Evolutionary conservation across 228 moss, liverwort and hornwort species (phyloP).

Genomic region (Sphagnum magellanicum): DNA sequence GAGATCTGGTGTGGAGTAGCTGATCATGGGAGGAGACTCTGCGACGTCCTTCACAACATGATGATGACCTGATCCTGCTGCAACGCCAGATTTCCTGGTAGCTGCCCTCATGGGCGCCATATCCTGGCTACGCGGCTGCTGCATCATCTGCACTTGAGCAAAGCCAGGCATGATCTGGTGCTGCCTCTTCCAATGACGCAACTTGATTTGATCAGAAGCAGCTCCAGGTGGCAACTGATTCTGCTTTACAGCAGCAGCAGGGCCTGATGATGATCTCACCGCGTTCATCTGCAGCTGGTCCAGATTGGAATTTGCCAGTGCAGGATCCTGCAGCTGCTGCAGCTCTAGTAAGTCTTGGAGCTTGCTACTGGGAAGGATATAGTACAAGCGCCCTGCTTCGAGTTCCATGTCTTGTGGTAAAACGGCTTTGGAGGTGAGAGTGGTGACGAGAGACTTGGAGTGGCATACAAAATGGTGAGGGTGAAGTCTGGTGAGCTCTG

Average conservation of each 20-base stretch:
- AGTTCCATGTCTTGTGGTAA: slow-evolving; percentile 33
- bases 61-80: neutral
- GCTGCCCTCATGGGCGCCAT: too few species aligned
- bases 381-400: slow-evolving; percentile 47
- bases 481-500: slow-evolving; percentile 39
- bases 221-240: too few species aligned
- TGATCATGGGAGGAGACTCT: slow-evolving; percentile 2
- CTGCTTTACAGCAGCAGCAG: too few species aligned
- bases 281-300: too few species aligned
- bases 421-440: slow-evolving; percentile 19
- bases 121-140: too few species aligned
- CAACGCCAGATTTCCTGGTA: too few species aligned
- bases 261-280: too few species aligned
- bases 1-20: slow-evolving; percentile 13
- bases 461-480: slow-evolving; percentile 40
- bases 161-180: too few species aligned
- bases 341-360: slow-evolving; percentile 4
- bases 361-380: slow-evolving; percentile 39
- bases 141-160: slow-evolving; percentile 25
- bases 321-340: too few species aligned
- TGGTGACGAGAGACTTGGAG: slow-evolving; percentile 45
- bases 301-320: too few species aligned
- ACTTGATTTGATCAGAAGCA: neutral
- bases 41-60: neutral
- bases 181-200: too few species aligned